A percentile compares a stretch with the other conserved stretches of the same genome.
Evolutionary conservation across 192 early-diverging fungal genomes (phyloP).

Genomic region (Dissophora ornata): DNA sequence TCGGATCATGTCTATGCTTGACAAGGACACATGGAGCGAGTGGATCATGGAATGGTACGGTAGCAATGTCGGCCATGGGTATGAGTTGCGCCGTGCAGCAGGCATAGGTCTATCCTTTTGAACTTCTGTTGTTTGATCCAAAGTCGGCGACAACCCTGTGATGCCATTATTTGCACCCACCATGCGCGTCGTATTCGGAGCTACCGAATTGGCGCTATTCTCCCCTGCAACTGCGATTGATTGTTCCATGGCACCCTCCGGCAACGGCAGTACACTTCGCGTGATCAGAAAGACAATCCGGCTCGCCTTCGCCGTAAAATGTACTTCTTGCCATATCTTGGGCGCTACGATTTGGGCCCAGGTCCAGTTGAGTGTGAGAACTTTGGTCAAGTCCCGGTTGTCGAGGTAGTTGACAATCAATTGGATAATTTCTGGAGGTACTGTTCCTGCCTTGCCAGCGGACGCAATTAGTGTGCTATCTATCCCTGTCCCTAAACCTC

Average conservation of each 20-base stretch:
- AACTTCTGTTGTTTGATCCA: too few relatives aligned
- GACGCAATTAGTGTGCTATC: too few relatives aligned
- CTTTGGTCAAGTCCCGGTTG: constrained; percentile 30
- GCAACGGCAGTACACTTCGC: constrained; percentile 20
- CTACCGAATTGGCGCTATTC: too few relatives aligned
- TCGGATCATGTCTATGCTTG: constrained; percentile 36
- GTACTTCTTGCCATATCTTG: constrained; percentile 35
- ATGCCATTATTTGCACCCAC: too few relatives aligned
- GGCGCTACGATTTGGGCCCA: constrained; percentile 36
- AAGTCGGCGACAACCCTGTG: too few relatives aligned
- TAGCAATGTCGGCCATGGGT: constrained; percentile 49
- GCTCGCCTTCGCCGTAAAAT: constrained; percentile 17
- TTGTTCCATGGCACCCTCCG: too few relatives aligned
- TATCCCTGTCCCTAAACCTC: too few relatives aligned
- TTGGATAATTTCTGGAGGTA: constrained; percentile 51
- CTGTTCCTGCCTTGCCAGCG: background rate
- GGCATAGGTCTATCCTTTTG: background rate
- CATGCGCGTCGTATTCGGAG: too few relatives aligned
- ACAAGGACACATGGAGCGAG: constrained; percentile 28
- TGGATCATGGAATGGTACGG: constrained; percentile 49
- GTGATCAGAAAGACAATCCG: constrained; percentile 50
- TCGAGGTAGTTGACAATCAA: constrained; percentile 48
- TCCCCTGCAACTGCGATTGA: too few relatives aligned
- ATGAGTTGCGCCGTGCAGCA: constrained; percentile 30
- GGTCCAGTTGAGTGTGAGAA: constrained; percentile 43